Evolutionary conservation across 805 yeast genomes (phyloP), one percentile per base, ranked within the genome.

Genomic region (Citeromyces nyonsensis): DNA sequence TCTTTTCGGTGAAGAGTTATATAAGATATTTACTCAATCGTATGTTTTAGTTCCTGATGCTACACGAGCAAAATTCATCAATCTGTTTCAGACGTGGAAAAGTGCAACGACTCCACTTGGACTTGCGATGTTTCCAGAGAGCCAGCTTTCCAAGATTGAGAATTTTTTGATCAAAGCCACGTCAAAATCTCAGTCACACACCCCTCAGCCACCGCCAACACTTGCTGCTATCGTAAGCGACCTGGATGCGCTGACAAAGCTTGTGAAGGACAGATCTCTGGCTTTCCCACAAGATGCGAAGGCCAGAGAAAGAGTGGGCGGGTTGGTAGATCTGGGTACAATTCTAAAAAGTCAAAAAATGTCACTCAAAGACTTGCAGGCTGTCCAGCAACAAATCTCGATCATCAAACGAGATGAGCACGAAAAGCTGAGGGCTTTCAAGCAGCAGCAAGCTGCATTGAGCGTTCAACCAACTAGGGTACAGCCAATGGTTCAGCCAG

Each of bases 41-140:
- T 91, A 81, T 49, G 66, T 82, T n/a, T 57, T 77, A 34, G 88
- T 82, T 26, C 77, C 73, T 44, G 94, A 83, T 43, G 54, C 63
- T n/a, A 69, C 76, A 10, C 66, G 97, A 41, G 61, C 66, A 32
- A 81, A 79, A 50, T 57, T 91, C 51, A 73, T 73, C 35, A 77
- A 74, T 40, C 56, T 91, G 39, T 88, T 82, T 55, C 75, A 75
- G 48, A 82, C 95, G 11, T 91, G 99, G 99, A 76, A 80, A 49
- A 56, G 54, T 30, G 71, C 86, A 24, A 72, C 66, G 32, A 59
- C 72, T 3, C 61, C 68, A 28, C 64, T 78, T n/a, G 73, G 72
- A 6, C 47, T 66, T 30, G 80, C 86, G 4, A 57, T 91, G 29
- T 86, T 93, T 48, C 78, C 83, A 10, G 61, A 57, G 25, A 76